These are phyloP conservation scores for Effrenium voratum DNA, from an alignment of 73 alveolate genomes.

Conservation along the genomic window DNA sequence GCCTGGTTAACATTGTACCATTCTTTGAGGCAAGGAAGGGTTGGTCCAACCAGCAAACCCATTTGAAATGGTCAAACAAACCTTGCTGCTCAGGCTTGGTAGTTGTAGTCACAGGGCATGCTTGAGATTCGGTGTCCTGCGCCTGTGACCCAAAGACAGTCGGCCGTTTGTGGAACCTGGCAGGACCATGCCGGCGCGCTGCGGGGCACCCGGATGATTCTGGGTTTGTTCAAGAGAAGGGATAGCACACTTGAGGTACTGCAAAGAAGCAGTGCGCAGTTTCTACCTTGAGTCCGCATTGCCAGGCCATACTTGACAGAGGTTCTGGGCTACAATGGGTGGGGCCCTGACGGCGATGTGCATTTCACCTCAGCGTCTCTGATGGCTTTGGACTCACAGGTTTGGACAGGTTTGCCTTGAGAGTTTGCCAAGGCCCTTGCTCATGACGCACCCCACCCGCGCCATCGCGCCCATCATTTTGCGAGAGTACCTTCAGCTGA, in stretches of 20 bases:
- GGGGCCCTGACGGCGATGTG: neutral
- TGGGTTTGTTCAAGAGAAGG: neutral
- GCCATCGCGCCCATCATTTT: constrained; percentile 75
- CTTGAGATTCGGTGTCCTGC: too few species aligned
- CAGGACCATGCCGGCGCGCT: constrained; percentile 67
- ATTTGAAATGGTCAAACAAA: too few species aligned
- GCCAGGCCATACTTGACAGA: constrained; percentile 69
- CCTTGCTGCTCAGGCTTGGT: too few species aligned
- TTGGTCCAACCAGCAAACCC: too few species aligned
- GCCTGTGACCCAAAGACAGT: too few species aligned
- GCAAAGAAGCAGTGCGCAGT: too few species aligned
- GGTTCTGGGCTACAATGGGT: constrained; percentile 83
- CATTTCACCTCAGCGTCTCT: neutral
- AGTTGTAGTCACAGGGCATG: too few species aligned
- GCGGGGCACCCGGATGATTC: neutral
- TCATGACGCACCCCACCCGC: constrained; percentile 90
- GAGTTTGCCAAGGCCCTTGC: constrained; percentile 7
- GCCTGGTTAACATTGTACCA: too few species aligned
- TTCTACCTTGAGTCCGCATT: too few species aligned
- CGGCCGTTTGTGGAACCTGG: too few species aligned
- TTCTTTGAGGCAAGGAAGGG: too few species aligned
- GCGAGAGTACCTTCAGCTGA: neutral
- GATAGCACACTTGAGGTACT: too few species aligned
- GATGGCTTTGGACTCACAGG: neutral
- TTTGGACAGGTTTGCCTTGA: neutral